Conservation (phyloP, 345 rosid genomes). For the Abelmoschus esculentus region DNA sequence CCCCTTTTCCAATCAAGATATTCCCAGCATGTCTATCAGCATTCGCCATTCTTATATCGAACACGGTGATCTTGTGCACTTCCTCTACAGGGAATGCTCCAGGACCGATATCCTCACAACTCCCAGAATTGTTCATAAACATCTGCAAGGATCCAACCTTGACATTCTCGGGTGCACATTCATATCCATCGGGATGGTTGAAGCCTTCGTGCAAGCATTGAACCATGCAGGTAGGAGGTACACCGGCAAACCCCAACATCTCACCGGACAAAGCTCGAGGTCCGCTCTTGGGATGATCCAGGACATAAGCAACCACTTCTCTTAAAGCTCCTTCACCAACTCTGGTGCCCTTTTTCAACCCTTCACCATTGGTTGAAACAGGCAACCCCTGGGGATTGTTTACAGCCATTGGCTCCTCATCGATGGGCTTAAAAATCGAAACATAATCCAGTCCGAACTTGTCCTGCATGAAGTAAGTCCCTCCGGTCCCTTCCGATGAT, state of each 20-base stretch:
- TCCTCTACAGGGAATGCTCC: slow-evolving; percentile 69
- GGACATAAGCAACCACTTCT: slow-evolving; percentile 77
- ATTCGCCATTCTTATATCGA: slow-evolving; percentile 85
- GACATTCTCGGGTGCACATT: slow-evolving; percentile 23
- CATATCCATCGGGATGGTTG: slow-evolving; percentile 53
- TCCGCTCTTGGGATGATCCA: slow-evolving; percentile 78
- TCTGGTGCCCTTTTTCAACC: slow-evolving; percentile 77
- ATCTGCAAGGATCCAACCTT: slow-evolving; percentile 87
- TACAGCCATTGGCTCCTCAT: slow-evolving; percentile 86
- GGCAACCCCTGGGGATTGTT: slow-evolving; percentile 76
- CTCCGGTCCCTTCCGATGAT: slow-evolving; percentile 78
- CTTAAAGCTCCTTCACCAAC: slow-evolving; percentile 85
- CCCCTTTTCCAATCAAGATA: slow-evolving; percentile 48
- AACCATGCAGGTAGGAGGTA: slow-evolving; percentile 74
- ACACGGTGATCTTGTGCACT: slow-evolving; percentile 82
- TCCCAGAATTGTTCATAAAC: slow-evolving; percentile 73
- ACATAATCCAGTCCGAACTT: slow-evolving; percentile 44
- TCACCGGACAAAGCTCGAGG: slow-evolving; percentile 34
- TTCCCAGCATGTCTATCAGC: slow-evolving; percentile 93
- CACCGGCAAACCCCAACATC: slow-evolving; percentile 73
- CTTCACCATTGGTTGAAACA: slow-evolving; percentile 59
- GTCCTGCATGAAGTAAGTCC: slow-evolving; percentile 74
- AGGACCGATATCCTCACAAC: slow-evolving; percentile 88
- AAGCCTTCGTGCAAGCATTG: slow-evolving; percentile 63
- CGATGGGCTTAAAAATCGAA: slow-evolving; percentile 79